Conservation (phyloP, 306 rosid genomes). For the Senna tora region DNA sequence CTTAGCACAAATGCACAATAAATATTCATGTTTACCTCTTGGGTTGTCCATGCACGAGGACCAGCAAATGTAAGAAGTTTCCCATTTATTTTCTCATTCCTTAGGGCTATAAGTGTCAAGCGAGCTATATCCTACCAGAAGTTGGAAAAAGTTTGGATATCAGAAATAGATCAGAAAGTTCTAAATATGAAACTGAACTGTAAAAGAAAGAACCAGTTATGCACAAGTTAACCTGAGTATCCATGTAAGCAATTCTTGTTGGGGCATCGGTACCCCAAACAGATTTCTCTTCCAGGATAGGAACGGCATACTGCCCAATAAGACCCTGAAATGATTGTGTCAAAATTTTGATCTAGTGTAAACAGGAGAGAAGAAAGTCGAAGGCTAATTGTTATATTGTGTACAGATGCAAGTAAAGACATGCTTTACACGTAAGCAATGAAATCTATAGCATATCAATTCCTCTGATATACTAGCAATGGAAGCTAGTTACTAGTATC, state of each 20-base stretch:
- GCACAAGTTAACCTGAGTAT: conserved; percentile 68
- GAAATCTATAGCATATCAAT: background rate
- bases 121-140: conserved; percentile 83
- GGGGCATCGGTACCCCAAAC: conserved; percentile 99
- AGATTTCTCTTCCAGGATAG: conserved; percentile 92
- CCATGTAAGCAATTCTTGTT: conserved; percentile 98
- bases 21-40: conserved; percentile 59
- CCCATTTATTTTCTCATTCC: conserved; percentile 78
- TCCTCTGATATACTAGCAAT: background rate
- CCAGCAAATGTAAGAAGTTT: conserved; percentile 93
- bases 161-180: background rate
- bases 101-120: conserved; percentile 74
- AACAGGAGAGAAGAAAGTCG: conserved; percentile 22
- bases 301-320: conserved; percentile 96
- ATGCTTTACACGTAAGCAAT: background rate
- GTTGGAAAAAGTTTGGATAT: conserved; percentile 9
- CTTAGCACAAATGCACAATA: background rate
- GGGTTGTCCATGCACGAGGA: conserved; percentile 98
- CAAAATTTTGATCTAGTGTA: background rate
- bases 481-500: background rate
- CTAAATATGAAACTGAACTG: background rate
- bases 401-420: background rate
- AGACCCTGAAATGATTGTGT: conserved; percentile 62
- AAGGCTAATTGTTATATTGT: background rate
- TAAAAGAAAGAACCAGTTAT: background rate